Evolutionary conservation across 2,329 filamentous ascomycete genomes (phyloP).

Genomic region (Chalaropsis thielavioides): DNA sequence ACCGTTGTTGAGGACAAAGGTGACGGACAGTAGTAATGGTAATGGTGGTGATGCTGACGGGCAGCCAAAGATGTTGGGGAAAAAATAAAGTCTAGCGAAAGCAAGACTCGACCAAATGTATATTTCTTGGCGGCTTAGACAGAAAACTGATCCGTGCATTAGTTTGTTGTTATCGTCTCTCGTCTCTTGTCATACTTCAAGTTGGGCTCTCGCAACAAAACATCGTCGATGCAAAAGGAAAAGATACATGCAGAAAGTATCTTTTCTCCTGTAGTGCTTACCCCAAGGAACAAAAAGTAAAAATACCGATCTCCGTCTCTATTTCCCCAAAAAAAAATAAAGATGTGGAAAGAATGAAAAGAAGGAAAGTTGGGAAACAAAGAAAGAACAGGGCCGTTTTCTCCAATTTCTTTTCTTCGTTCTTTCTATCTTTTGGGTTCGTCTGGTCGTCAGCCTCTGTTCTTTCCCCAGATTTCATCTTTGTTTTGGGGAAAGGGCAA

Average conservation of each 20-base stretch:
- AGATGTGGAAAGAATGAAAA: neutral
- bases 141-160: neutral
- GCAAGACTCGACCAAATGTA: neutral
- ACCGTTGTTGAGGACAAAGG: neutral
- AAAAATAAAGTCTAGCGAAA: neutral
- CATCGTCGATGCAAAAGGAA: neutral
- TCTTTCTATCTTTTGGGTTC: neutral
- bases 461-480: neutral
- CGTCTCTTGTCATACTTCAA: neutral
- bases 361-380: neutral
- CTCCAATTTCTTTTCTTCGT: neutral
- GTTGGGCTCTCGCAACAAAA: neutral
- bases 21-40: neutral
- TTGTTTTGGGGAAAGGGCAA: neutral
- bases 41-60: neutral
- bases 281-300: neutral
- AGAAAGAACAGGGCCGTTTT: constrained; percentile 1
- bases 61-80: neutral
- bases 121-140: neutral
- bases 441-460: neutral
- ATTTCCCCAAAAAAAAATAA: neutral
- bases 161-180: neutral
- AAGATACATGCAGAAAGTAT: neutral
- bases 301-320: neutral
- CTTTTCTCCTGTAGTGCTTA: neutral